These are phyloP conservation scores for Geosmithia flava DNA, from an alignment of 2,329 filamentous ascomycete genomes.

Conservation along the genomic window DNA sequence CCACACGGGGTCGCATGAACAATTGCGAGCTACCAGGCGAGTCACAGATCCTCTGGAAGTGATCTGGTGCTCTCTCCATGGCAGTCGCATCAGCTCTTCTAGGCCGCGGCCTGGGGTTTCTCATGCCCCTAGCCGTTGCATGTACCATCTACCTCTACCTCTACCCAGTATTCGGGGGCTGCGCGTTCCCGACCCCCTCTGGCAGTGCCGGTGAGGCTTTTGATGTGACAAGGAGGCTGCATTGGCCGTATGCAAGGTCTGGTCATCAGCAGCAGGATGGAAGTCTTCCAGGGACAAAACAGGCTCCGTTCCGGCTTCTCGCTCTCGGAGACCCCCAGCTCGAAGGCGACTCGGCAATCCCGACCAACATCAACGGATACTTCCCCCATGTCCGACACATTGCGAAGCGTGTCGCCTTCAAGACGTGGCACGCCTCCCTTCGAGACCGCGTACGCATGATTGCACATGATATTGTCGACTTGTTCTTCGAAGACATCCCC, in stretches of 20 bases:
- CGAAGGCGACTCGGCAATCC: conserved; percentile 81
- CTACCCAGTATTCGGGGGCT: conserved; percentile 71
- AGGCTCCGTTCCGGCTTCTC: conserved; percentile 74
- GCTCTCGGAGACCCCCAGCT: conserved; percentile 86
- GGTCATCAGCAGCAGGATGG: background rate
- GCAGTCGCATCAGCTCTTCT: conserved; percentile 37
- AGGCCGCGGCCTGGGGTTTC: conserved; percentile 41
- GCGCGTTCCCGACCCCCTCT: conserved; percentile 58
- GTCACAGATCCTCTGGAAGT: background rate
- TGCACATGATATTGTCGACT: conserved; percentile 46
- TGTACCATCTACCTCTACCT: conserved; percentile 73
- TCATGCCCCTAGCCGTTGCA: conserved; percentile 51
- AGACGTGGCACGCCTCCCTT: conserved; percentile 29
- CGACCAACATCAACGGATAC: conserved; percentile 36
- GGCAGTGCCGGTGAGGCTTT: conserved; percentile 19
- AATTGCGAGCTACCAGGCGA: background rate
- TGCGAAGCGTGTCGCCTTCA: conserved; percentile 32
- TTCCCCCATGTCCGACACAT: conserved; percentile 41
- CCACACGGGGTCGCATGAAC: background rate
- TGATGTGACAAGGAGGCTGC: conserved; percentile 23
- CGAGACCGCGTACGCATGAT: conserved; percentile 38
- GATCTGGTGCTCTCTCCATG: conserved; percentile 21
- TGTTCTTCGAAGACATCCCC: conserved; percentile 56
- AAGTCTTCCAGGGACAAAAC: conserved; percentile 9
- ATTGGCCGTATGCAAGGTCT: conserved; percentile 22